These are phyloP conservation scores for Sporisorium exsertum DNA, from an alignment of 1,284 basidiomycete species.

Conservation along the genomic window DNA sequence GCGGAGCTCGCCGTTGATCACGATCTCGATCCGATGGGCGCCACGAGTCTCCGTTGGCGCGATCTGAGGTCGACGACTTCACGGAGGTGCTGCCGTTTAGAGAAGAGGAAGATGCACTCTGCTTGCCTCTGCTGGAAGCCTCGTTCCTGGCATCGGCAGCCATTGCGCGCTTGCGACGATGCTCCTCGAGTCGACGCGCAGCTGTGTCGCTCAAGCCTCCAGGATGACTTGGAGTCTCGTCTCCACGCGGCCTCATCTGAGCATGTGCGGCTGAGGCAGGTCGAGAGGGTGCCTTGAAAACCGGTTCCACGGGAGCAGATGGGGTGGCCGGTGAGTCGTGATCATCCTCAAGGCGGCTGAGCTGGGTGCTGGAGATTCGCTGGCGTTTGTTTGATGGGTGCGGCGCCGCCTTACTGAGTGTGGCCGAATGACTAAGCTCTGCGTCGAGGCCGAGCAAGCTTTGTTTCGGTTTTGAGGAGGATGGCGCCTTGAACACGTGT, in stretches of 20 bases:
- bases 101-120: slow-evolving; percentile 4
- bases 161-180: slow-evolving; percentile 38
- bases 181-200: slow-evolving; percentile 46
- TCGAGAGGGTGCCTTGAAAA: slow-evolving; percentile 45
- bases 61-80: background rate
- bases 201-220: slow-evolving; percentile 55
- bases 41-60: slow-evolving; percentile 23
- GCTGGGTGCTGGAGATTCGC: slow-evolving; percentile 25
- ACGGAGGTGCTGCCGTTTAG: background rate
- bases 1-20: background rate
- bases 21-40: slow-evolving; percentile 25
- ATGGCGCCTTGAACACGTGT: slow-evolving; percentile 69
- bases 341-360: slow-evolving; percentile 29
- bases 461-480: slow-evolving; percentile 75
- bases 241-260: slow-evolving; percentile 21
- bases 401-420: slow-evolving; percentile 68
- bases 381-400: slow-evolving; percentile 63
- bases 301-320: slow-evolving; percentile 7
- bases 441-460: slow-evolving; percentile 79
- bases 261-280: slow-evolving; percentile 36
- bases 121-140: slow-evolving; percentile 12
- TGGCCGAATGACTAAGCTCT: background rate
- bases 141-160: slow-evolving; percentile 18
- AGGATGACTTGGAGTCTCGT: slow-evolving; percentile 56
- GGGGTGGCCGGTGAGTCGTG: slow-evolving; percentile 9